Evolutionary conservation across 306 rosid species (phyloP).

Genomic region (Myrica gale): DNA sequence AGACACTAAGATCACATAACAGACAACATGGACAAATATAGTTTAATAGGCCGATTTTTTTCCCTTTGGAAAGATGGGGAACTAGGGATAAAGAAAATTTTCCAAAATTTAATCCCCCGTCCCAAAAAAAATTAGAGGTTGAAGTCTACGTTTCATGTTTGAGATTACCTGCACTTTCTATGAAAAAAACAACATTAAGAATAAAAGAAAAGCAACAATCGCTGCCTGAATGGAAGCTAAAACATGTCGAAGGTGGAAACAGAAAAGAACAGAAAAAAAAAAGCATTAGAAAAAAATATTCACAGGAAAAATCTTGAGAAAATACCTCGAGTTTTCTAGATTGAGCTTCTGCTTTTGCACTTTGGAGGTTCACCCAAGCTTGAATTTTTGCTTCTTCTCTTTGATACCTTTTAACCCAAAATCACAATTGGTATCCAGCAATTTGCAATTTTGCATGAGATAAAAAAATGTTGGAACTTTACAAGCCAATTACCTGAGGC

Average conservation of each 20-base stretch:
- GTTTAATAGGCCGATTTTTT: neutral
- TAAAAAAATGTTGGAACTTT: slow-evolving; percentile 5
- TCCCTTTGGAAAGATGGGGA: neutral
- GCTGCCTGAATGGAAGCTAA: neutral
- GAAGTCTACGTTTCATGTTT: neutral
- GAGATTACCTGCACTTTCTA: neutral
- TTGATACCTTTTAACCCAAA: slow-evolving; percentile 65
- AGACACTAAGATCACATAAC: neutral
- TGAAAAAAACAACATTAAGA: neutral
- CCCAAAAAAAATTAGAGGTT: neutral
- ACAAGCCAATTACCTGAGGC: slow-evolving; percentile 59
- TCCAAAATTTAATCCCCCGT: neutral
- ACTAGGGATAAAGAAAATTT: neutral
- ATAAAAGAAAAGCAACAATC: neutral
- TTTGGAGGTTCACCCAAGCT: slow-evolving; percentile 97
- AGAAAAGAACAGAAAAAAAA: neutral
- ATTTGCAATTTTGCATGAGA: neutral
- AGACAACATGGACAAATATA: neutral
- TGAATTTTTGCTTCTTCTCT: slow-evolving; percentile 96
- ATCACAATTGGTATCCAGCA: slow-evolving; percentile 17
- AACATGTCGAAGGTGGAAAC: neutral
- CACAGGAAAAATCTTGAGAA: neutral
- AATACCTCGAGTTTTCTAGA: slow-evolving; percentile 96
- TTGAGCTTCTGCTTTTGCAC: slow-evolving; percentile 97
- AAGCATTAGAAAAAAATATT: neutral